phyloP scores from a whole-genome alignment of 768 basidiomycete genomes.

The Hypsizygus marmoreus region DNA sequence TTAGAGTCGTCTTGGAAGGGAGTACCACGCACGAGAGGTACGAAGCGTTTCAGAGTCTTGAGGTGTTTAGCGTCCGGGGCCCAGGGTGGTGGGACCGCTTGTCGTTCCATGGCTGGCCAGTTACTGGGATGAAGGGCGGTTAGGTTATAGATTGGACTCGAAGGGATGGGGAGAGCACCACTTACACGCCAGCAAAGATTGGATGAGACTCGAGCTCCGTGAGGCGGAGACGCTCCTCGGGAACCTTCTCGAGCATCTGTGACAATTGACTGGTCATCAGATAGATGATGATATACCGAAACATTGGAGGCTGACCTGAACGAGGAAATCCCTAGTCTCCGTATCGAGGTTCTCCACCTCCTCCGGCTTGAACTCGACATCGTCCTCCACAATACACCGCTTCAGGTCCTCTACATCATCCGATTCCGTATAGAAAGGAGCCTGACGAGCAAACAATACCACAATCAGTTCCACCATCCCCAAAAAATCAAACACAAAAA shows the following conservation, averaged over 20 bases:
- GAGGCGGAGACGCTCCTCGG: constrained; percentile 7
- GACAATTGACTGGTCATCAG: background rate
- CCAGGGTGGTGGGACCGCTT: constrained; percentile 7
- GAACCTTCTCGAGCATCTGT: constrained; percentile 16
- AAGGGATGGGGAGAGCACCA: background rate
- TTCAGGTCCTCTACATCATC: constrained; percentile 1
- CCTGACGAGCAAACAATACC: constrained; percentile 3
- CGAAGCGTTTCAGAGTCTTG: background rate
- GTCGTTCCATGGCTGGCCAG: constrained; percentile 15
- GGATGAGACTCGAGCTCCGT: constrained; percentile 9
- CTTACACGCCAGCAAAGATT: constrained; percentile 13
- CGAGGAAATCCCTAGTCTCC: constrained; percentile 4
- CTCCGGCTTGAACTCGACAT: constrained; percentile 1
- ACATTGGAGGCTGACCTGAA: constrained; percentile 2
- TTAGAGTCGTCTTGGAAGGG: constrained; percentile 1
- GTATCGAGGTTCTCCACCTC: constrained; percentile 8
- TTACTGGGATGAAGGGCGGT: constrained; percentile 19
- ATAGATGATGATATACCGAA: background rate
- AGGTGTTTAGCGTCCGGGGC: background rate
- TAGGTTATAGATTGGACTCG: background rate
- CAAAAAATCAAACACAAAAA: background rate
- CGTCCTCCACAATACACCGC: constrained; percentile 4
- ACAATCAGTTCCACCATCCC: too few species aligned
- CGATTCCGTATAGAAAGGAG: constrained; percentile 11
- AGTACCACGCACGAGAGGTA: background rate